A percentile compares a stretch with the other conserved stretches of the same genome.
Evolutionary conservation across 2,329 filamentous ascomycete species (phyloP).

Genomic region (Ascochyta viciae-villosae): DNA sequence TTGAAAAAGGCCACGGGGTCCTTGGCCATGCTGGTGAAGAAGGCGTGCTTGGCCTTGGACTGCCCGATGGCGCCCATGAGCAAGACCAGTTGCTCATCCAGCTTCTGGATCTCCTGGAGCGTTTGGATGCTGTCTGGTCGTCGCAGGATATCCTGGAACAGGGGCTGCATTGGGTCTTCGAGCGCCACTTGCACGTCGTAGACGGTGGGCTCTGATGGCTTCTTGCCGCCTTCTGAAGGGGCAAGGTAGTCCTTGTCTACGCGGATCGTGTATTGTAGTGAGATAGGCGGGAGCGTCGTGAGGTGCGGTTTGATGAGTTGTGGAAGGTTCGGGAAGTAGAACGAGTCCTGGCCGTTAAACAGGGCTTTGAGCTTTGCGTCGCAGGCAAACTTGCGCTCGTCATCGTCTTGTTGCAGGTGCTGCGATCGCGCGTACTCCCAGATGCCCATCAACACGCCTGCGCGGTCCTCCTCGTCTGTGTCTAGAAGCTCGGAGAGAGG

Average conservation of each 20-base stretch:
- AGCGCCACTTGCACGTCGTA: constrained; percentile 89
- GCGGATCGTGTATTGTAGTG: constrained; percentile 89
- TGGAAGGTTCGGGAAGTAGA: constrained; percentile 85
- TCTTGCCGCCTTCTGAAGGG: constrained; percentile 71
- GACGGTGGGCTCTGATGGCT: constrained; percentile 75
- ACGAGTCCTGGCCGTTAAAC: constrained; percentile 71
- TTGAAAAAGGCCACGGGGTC: constrained; percentile 86
- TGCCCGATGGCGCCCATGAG: constrained; percentile 83
- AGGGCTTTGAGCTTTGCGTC: constrained; percentile 83
- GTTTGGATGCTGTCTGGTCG: constrained; percentile 61
- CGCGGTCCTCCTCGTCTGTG: constrained; percentile 83
- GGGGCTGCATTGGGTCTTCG: constrained; percentile 81
- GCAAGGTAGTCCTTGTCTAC: constrained; percentile 69
- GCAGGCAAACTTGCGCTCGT: constrained; percentile 90
- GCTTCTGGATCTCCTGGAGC: constrained; percentile 75
- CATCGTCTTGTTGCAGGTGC: constrained; percentile 90
- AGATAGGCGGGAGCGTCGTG: constrained; percentile 78
- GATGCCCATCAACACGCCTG: constrained; percentile 86
- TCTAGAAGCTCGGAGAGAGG: constrained; percentile 85
- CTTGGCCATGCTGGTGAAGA: constrained; percentile 78
- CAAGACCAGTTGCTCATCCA: constrained; percentile 86
- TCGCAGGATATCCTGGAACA: constrained; percentile 59
- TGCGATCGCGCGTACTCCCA: constrained; percentile 94
- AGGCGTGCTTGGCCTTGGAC: constrained; percentile 88
- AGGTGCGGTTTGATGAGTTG: constrained; percentile 83